Evolutionary conservation across 2,329 filamentous ascomycete species (phyloP).

Genomic region (Fusarium piperis): DNA sequence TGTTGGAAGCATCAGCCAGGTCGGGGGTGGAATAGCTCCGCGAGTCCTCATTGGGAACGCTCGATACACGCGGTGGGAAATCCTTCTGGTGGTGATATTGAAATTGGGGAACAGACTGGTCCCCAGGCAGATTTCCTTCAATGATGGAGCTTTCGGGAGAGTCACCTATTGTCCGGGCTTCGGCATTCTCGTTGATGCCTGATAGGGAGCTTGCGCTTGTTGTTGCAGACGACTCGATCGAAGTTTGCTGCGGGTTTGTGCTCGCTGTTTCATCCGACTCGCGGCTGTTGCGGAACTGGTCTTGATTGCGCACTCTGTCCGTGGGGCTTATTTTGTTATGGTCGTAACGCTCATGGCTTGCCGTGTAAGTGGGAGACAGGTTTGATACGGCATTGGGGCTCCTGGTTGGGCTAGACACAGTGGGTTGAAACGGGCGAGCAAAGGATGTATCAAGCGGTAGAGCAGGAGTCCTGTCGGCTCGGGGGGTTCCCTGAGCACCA

Average conservation of each 20-base stretch:
- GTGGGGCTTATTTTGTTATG: constrained; percentile 47
- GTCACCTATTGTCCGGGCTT: constrained; percentile 55
- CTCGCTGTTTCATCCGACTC: constrained; percentile 63
- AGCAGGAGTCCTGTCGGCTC: constrained; percentile 1
- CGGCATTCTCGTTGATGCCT: constrained; percentile 58
- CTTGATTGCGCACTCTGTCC: constrained; percentile 46
- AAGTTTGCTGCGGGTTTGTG: constrained; percentile 58
- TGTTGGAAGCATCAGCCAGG: constrained; percentile 59
- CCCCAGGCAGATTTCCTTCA: constrained; percentile 54
- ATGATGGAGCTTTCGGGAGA: constrained; percentile 63
- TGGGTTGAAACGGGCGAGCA: constrained; percentile 2
- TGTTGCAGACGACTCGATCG: constrained; percentile 62
- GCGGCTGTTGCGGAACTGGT: constrained; percentile 59
- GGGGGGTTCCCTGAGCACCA: background rate
- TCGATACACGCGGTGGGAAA: constrained; percentile 53
- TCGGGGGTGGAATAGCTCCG: constrained; percentile 62
- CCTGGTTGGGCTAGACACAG: constrained; percentile 10
- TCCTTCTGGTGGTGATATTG: constrained; percentile 71
- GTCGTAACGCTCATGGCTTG: constrained; percentile 43
- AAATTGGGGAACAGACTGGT: constrained; percentile 63
- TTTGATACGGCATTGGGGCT: constrained; percentile 26
- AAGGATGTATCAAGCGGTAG: constrained; percentile 19
- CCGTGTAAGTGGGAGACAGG: constrained; percentile 25
- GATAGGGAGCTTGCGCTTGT: constrained; percentile 68
- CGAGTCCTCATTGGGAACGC: constrained; percentile 54